Percentiles rank a stretch among this genome's conserved stretches.
phyloP scores from a whole-genome alignment of 441 rosid species.

The Erodium trifolium region DNA sequence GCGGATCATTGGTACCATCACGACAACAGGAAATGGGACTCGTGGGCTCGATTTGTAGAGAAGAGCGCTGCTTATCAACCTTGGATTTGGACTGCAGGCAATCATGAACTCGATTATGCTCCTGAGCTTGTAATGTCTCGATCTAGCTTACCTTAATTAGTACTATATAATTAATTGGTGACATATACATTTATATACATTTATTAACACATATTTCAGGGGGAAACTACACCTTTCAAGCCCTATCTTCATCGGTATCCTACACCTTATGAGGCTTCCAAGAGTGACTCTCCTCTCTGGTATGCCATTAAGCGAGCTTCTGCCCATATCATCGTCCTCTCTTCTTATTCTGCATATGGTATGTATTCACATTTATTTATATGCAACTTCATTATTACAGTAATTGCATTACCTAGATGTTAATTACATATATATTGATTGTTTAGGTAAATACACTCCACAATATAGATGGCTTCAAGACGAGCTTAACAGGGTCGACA shows the following conservation, averaged over 20 bases:
- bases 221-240: slow-evolving; percentile 41
- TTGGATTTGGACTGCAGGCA: slow-evolving; percentile 56
- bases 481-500: slow-evolving; percentile 51
- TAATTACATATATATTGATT: not conserved
- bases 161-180: not conserved
- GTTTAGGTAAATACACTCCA: slow-evolving; percentile 51
- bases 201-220: slow-evolving; percentile 27
- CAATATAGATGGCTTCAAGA: slow-evolving; percentile 50
- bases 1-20: slow-evolving; percentile 47
- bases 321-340: slow-evolving; percentile 28
- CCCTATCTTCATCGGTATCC: slow-evolving; percentile 39
- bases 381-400: too few species aligned
- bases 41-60: slow-evolving; percentile 51
- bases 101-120: slow-evolving; percentile 56
- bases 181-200: not conserved
- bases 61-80: slow-evolving; percentile 51
- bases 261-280: slow-evolving; percentile 38
- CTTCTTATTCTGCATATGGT: slow-evolving; percentile 65
- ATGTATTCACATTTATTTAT: not conserved
- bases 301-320: slow-evolving; percentile 44
- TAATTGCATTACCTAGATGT: too few species aligned
- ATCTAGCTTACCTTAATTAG: too few species aligned
- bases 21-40: slow-evolving; percentile 52
- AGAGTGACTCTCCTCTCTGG: slow-evolving; percentile 55
- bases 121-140: slow-evolving; percentile 35